Evolutionary conservation across 2,329 filamentous ascomycete genomes (phyloP), one percentile per base, ranked within the genome.

Genomic region (Alternaria sp.): DNA sequence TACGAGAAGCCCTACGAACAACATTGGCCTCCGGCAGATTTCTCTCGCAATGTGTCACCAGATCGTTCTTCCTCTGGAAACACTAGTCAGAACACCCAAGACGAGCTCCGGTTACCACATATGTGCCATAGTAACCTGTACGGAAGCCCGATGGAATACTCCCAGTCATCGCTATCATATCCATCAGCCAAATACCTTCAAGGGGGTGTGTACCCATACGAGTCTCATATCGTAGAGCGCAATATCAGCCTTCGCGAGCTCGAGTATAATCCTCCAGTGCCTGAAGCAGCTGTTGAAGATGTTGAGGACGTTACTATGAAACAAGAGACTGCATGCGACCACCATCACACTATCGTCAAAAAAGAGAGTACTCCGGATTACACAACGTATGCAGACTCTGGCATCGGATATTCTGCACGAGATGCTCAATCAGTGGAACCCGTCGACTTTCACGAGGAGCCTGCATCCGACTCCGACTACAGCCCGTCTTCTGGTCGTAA

Each of bases 401-500:
- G 64, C 5, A 67, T 75, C 31, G 66, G 62, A 34, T 63, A 65
- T 29, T 74, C 72, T 13, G 56, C 69, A 5, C 67, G 75, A 39
- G 75, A 75, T 33, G 73, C 74, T 14, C 76, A 79, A 58, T 76
- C 71, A 5, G 77, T 78, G 5, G 72, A 77, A 56, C 75, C 73
- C 4, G 63, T 72, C 21, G 65, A 67, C 11, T 57, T 63, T 5
- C 64, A 60, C 24, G 72, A 74, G 10, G 76, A 74, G 21, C 67
- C 69, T 24, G 56, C 67, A 6, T 72, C 71, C 39, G 76, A 78
- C 59, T 73, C 72, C 6, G 77, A 79, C 33, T 79, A 77, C 56
- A 73, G 60, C 14, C 76, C 76, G 5, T 51, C 40, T 8, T 56
- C 54, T 13, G 60, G 57, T 26, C 58, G 44, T 24, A 75, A 70